phyloP scores from a whole-genome alignment of 1,139 yeast species.

The Yamadazyma blattariae region DNA sequence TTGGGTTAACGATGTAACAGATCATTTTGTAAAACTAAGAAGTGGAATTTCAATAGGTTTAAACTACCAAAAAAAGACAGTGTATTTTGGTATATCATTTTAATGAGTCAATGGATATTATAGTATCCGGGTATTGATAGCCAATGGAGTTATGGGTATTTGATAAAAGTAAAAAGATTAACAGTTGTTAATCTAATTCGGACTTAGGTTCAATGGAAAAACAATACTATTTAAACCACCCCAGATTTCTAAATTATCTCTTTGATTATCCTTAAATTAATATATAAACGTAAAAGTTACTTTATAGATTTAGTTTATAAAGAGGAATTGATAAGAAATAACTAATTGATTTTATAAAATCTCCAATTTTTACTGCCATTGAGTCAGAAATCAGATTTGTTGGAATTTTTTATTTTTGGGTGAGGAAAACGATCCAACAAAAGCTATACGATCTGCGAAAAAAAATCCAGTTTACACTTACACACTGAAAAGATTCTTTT shows the following conservation, averaged over 20 bases:
- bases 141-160: neutral
- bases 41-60: no score
- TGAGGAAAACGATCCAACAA: conserved; percentile 6
- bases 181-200: conserved; percentile 4
- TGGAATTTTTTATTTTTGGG: conserved; percentile 5
- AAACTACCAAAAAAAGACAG: no score
- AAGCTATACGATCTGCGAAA: conserved; percentile 1
- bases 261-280: neutral
- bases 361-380: no score
- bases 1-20: no score
- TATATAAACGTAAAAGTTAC: neutral
- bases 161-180: neutral
- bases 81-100: no score
- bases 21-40: no score
- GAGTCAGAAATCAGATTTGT: neutral
- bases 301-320: neutral
- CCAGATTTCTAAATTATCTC: neutral
- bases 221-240: neutral
- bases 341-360: neutral
- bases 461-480: no score
- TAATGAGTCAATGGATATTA: no score
- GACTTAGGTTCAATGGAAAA: conserved; percentile 9
- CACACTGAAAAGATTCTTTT: no score
- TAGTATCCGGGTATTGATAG: no score
- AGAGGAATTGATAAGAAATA: neutral